Evolutionary conservation across 2,329 filamentous ascomycete genomes (phyloP), one percentile per base, ranked within the genome.

Genomic region (Elsinoe perseae): DNA sequence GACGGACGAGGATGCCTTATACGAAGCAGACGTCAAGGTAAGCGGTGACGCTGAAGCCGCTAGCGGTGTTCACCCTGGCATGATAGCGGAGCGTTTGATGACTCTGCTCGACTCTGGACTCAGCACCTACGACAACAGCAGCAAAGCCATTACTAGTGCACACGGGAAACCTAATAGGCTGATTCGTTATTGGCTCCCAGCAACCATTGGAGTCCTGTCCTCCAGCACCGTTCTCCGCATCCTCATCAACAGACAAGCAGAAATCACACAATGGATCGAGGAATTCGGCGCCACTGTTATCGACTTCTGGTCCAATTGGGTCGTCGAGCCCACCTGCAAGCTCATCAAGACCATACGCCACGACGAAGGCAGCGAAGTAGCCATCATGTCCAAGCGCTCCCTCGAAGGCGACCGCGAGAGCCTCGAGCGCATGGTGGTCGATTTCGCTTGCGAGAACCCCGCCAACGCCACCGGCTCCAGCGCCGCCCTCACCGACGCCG

Each of bases 241-340:
- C 34, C 71, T 95, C 27, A 77, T 87, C 59, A 88, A 85, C 66
- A 80, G 84, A 53, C 83, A 82, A 64, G 85, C 86, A 18, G 87
- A 92, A 62, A 85, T 98, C 18, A 62, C 88, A 23, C 78, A 82
- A 46, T 96, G 91, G 90, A 76, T 95, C 43, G 77, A 80, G 32
- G 87, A 93, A 61, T 73, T 95, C 23, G 92, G 89, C 6, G 75
- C 76, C 1, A 98, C 93, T 0, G 74, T 84, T 1, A 80, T 87
- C 55, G 92, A 95, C 69, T 98, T 98, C 68, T 96, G 91, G 87
- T 78, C 84, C 59, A 98, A 98, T 69, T 98, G 93, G 93, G 86
- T 98, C 2, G 75, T 98, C 9, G 86, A 95, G 61, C 93, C 93
- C 0, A 78, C 83, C 0, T 83, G 83, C 64, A 92, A 89, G 68